A percentile compares a stretch with the other conserved stretches of the same genome.
Conservation (phyloP, 192 early-diverging fungal genomes). For the Obelidium mucronatum region DNA sequence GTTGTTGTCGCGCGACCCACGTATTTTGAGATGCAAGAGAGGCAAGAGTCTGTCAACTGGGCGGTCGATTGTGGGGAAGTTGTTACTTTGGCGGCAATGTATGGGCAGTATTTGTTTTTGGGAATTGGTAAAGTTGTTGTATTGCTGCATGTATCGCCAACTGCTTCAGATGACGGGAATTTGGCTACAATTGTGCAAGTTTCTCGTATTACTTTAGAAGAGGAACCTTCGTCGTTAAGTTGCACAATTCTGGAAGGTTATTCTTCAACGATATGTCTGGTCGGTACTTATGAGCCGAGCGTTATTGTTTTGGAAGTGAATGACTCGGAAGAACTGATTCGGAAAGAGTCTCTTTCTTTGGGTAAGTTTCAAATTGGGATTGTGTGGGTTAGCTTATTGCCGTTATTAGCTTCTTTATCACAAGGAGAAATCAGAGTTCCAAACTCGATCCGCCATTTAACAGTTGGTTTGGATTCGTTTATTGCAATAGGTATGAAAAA, state of each 20-base stretch:
- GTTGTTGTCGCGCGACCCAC: constrained; percentile 26
- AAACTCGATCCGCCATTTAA: no score
- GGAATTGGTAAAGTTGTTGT: not conserved
- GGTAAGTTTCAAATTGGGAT: no score
- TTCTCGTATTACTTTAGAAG: not conserved
- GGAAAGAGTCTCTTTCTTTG: no score
- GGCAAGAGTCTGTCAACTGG: not conserved
- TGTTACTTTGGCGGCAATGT: not conserved
- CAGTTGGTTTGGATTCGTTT: no score
- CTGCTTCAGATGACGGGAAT: no score
- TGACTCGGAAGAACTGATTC: no score
- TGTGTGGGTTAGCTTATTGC: no score
- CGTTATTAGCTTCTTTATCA: no score
- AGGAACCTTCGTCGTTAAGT: not conserved
- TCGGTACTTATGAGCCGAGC: not conserved
- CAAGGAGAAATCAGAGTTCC: no score
- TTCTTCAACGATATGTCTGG: not conserved
- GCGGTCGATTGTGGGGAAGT: not conserved
- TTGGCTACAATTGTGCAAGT: no score
- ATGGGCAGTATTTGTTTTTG: not conserved
- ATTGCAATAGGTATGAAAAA: no score
- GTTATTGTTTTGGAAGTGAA: not conserved
- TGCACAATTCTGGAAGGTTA: not conserved
- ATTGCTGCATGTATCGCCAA: not conserved
- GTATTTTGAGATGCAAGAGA: constrained; percentile 12